phyloP scores from a whole-genome alignment of 1,284 basidiomycete genomes.

The Stereum hirsutum region DNA sequence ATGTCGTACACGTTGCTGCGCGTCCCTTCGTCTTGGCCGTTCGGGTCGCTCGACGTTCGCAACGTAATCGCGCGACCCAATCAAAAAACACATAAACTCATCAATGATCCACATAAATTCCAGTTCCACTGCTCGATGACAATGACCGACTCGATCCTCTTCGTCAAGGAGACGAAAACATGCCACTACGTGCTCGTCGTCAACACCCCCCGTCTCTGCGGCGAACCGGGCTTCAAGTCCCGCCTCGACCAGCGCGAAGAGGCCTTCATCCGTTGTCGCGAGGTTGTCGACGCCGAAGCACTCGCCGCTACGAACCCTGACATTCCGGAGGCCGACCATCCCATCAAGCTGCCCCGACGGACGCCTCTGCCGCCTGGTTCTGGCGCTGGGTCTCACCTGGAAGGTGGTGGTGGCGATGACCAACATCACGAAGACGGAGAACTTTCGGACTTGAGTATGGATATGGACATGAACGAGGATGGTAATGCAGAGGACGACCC shows the following conservation, averaged over 20 bases:
- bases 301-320: conserved; percentile 21
- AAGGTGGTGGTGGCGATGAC: conserved; percentile 12
- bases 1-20: too few relatives aligned
- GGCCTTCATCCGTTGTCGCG: conserved; percentile 63
- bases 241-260: conserved; percentile 58
- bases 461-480: conserved; percentile 3
- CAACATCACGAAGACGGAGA: conserved; percentile 1
- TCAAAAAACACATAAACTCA: too few relatives aligned
- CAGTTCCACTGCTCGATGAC: conserved; percentile 95
- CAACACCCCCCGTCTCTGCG: conserved; percentile 86
- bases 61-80: too few relatives aligned
- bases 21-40: too few relatives aligned
- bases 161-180: conserved; percentile 87
- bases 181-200: conserved; percentile 90
- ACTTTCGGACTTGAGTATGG: conserved; percentile 5
- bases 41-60: too few relatives aligned
- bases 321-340: conserved; percentile 43
- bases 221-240: conserved; percentile 83
- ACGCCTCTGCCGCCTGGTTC: conserved; percentile 27
- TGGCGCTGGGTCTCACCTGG: too few relatives aligned
- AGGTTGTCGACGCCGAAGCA: conserved; percentile 42
- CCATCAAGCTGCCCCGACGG: conserved; percentile 35
- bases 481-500: background rate
- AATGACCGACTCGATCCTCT: conserved; percentile 76
- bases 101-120: conserved; percentile 1